These are phyloP conservation scores for Rostrohypoxylon terebratum DNA, from an alignment of 495 filamentous ascomycete species.

Conservation along the genomic window DNA sequence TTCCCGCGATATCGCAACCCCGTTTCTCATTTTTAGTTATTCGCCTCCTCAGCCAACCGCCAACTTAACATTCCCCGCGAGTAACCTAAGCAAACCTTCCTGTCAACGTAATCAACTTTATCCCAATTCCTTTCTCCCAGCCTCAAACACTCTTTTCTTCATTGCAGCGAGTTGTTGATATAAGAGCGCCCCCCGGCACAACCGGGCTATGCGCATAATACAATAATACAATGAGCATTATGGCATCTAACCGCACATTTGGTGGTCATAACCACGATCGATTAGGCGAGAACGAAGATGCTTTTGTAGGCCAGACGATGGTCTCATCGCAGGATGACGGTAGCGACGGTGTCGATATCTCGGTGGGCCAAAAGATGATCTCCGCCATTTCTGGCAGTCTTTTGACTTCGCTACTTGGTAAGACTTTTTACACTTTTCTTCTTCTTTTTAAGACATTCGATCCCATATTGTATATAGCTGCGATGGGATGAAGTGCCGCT, in stretches of 20 bases:
- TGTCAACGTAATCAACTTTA: conserved; percentile 3
- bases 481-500: conserved; percentile 8
- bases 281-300: conserved; percentile 41
- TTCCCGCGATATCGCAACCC: conserved; percentile 24
- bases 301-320: conserved; percentile 46
- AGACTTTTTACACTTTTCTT: conserved; percentile 25
- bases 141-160: neutral
- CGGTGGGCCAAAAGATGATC: conserved; percentile 88
- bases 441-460: conserved; percentile 4
- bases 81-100: conserved; percentile 3
- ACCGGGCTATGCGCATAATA: conserved; percentile 34
- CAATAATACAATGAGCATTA: conserved; percentile 41
- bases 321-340: conserved; percentile 51
- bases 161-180: conserved; percentile 23
- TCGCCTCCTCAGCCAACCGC: conserved; percentile 23
- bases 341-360: conserved; percentile 68
- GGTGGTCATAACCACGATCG: conserved; percentile 46
- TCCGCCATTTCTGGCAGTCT: conserved; percentile 92
- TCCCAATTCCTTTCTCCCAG: neutral
- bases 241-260: conserved; percentile 40
- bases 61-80: neutral
- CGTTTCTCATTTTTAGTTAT: neutral
- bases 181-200: conserved; percentile 42
- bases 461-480: neutral
- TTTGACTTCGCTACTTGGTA: conserved; percentile 89